A percentile compares a stretch with the other conserved stretches of the same genome.
phyloP scores from a whole-genome alignment of 768 basidiomycete genomes.

The Suillus discolor region DNA sequence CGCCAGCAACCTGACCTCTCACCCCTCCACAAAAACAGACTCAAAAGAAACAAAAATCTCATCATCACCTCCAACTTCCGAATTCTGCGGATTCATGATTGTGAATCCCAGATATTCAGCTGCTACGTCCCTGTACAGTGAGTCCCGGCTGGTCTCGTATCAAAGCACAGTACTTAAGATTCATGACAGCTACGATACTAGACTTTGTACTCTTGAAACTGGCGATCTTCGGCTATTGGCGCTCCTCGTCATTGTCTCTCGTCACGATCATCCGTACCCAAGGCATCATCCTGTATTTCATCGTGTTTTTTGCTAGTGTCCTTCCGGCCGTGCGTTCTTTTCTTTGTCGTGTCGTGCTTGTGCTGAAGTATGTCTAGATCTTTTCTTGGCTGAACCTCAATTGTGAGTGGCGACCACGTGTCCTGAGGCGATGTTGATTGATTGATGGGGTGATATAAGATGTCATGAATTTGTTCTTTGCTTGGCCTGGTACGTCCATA shows the following conservation, averaged over 20 bases:
- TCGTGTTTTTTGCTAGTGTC: constrained; percentile 22
- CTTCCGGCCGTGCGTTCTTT: constrained; percentile 3
- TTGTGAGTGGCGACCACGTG: neutral
- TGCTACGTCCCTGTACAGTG: constrained; percentile 21
- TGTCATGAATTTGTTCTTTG: neutral
- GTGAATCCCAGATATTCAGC: constrained; percentile 7
- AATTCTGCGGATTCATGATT: constrained; percentile 7
- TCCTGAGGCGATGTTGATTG: neutral
- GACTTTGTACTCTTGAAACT: constrained; percentile 23
- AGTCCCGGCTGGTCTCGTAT: neutral
- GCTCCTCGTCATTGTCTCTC: constrained; percentile 12
- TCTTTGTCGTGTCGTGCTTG: neutral
- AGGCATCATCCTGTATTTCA: constrained; percentile 22
- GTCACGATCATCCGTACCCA: constrained; percentile 17
- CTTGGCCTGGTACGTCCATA: neutral
- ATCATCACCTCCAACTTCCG: neutral
- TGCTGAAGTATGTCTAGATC: neutral
- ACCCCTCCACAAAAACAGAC: constrained; percentile 12
- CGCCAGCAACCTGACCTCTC: neutral
- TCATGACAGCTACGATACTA: constrained; percentile 19
- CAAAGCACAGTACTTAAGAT: neutral
- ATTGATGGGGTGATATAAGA: neutral
- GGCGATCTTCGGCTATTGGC: constrained; percentile 18
- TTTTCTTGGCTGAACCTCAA: constrained; percentile 1
- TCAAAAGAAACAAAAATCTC: constrained; percentile 12